Conservation (phyloP, 2,329 filamentous ascomycete genomes). For the Sporothrix mexicana region DNA sequence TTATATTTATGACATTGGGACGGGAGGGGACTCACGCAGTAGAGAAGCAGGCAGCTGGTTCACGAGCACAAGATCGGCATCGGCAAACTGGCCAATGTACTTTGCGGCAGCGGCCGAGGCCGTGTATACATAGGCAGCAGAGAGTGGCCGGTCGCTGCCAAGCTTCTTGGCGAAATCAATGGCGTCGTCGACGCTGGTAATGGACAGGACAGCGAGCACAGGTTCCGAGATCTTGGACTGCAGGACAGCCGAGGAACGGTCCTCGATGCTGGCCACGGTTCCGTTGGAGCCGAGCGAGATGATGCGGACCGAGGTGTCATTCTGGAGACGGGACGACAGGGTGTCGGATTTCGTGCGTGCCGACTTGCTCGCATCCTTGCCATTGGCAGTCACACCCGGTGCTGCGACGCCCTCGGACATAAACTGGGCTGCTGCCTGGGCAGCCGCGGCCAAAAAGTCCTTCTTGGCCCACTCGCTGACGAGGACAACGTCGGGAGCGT, state of each 20-base stretch:
- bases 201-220: not conserved
- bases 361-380: too few species aligned
- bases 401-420: not conserved
- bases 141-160: not conserved
- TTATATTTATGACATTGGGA: not conserved
- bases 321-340: not conserved
- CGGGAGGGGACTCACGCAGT: not conserved
- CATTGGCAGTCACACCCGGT: not conserved
- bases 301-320: not conserved
- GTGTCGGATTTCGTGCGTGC: too few species aligned
- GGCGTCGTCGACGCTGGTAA: slow-evolving; percentile 15
- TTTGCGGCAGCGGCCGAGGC: not conserved
- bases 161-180: not conserved
- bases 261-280: not conserved
- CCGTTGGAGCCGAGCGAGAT: not conserved
- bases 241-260: not conserved
- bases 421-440: slow-evolving; percentile 46
- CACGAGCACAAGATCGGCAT: not conserved
- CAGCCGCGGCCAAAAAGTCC: slow-evolving; percentile 58
- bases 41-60: not conserved
- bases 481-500: slow-evolving; percentile 66
- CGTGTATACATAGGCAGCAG: not conserved
- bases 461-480: slow-evolving; percentile 67
- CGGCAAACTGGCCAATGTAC: slow-evolving; percentile 12
- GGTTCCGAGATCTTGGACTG: not conserved